Evolutionary conservation across 352 stramenopile genomes (phyloP).

Genomic region (Lagenidium sp.): DNA sequence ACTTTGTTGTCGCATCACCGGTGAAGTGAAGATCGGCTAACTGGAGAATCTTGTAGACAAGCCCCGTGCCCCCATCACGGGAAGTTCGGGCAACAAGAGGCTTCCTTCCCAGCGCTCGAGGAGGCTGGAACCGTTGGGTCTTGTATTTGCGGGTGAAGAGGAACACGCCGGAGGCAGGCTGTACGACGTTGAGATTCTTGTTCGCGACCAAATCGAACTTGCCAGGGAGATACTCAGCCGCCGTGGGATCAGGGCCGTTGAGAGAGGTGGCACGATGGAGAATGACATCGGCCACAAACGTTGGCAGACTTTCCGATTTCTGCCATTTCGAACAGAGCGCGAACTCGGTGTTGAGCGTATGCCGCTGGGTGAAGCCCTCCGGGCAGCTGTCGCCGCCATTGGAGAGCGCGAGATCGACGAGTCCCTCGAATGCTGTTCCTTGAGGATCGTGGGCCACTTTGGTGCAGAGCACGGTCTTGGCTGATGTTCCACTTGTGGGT

Average conservation of each 20-base stretch:
- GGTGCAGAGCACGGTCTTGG: slow-evolving; percentile 19
- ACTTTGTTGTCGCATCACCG: slow-evolving; percentile 22
- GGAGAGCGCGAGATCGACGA: slow-evolving; percentile 3
- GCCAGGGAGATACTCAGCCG: neutral
- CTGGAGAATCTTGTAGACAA: slow-evolving; percentile 59
- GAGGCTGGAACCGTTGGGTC: too few species aligned
- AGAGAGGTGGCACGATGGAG: neutral
- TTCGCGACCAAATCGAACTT: neutral
- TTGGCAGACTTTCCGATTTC: neutral
- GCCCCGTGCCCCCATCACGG: slow-evolving; percentile 1
- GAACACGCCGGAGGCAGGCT: neutral
- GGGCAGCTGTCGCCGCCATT: neutral
- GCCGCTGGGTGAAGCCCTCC: neutral
- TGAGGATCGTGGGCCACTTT: neutral
- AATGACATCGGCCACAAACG: neutral
- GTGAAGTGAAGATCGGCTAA: slow-evolving; percentile 59
- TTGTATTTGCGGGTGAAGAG: neutral
- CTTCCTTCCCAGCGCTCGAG: neutral
- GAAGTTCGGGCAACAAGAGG: slow-evolving; percentile 11
- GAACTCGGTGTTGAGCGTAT: neutral
- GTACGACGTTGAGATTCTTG: neutral
- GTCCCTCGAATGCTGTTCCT: neutral
- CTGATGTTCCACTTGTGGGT: slow-evolving; percentile 2
- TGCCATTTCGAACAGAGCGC: neutral
- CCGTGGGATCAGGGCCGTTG: neutral